These are phyloP conservation scores for Skeletonema potamos DNA, from an alignment of 108 stramenopile species.

Conservation along the genomic window DNA sequence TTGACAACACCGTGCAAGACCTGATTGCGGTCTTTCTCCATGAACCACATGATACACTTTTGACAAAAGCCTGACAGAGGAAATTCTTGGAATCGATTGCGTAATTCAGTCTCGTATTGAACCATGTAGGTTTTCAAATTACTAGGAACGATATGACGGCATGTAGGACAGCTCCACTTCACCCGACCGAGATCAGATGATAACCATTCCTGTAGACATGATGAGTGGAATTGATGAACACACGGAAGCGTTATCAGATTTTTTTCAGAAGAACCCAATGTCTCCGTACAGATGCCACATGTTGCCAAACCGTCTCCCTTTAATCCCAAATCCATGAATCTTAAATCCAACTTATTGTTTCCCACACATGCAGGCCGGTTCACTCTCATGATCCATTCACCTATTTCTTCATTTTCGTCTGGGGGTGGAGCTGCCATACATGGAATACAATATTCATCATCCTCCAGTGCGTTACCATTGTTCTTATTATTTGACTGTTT, in stretches of 20 bases:
- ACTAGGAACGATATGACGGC: slow-evolving; percentile 9
- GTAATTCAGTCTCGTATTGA: slow-evolving; percentile 8
- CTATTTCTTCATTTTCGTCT: not conserved
- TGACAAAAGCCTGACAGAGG: slow-evolving; percentile 16
- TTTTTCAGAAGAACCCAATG: not conserved
- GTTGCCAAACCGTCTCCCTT: slow-evolving; percentile 9
- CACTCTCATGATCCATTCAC: slow-evolving; percentile 4
- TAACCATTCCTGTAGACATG: slow-evolving; percentile 17
- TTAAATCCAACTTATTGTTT: slow-evolving; percentile 19
- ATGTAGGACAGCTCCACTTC: slow-evolving; percentile 20
- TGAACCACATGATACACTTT: slow-evolving; percentile 11
- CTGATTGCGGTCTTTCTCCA: slow-evolving; percentile 15
- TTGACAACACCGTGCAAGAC: not conserved
- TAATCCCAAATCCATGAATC: slow-evolving; percentile 22
- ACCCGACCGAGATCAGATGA: slow-evolving; percentile 3
- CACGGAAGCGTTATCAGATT: slow-evolving; percentile 12
- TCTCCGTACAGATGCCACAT: slow-evolving; percentile 8
- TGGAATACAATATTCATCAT: slow-evolving; percentile 16
- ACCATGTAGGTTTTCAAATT: slow-evolving; percentile 11
- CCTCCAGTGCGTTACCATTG: slow-evolving; percentile 9
- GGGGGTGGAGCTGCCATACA: slow-evolving; percentile 1
- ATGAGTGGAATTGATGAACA: slow-evolving; percentile 22
- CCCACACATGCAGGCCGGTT: slow-evolving; percentile 8
- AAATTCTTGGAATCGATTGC: slow-evolving; percentile 24
- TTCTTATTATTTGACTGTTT: not conserved